These are phyloP conservation scores for Odontarrhena argentea DNA, from an alignment of 345 rosid genomes.

Conservation along the genomic window DNA sequence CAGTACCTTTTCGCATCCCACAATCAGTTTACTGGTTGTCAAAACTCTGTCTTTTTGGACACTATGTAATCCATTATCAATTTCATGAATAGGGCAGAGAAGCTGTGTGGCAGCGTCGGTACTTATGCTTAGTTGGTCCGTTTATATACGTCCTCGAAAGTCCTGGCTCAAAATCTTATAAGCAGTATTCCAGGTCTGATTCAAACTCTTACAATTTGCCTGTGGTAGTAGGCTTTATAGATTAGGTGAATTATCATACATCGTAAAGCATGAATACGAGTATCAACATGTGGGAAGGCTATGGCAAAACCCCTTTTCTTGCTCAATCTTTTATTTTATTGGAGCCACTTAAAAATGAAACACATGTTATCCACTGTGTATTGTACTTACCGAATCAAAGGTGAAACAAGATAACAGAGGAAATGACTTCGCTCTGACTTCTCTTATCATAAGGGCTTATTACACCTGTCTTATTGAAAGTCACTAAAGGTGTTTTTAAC, in stretches of 20 bases:
- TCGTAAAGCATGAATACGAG: conserved; percentile 19
- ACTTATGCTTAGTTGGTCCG: conserved; percentile 89
- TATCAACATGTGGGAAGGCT: conserved; percentile 6
- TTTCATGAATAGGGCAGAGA: conserved; percentile 80
- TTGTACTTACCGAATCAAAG: conserved; percentile 9
- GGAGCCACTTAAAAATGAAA: conserved; percentile 12
- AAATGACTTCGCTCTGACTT: conserved; percentile 8
- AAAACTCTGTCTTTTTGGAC: conserved; percentile 19
- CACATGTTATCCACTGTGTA: background rate
- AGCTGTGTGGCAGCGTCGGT: conserved; percentile 89
- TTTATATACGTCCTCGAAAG: conserved; percentile 76
- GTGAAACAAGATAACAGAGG: conserved; percentile 12
- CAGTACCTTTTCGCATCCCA: conserved; percentile 32
- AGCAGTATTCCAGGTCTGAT: conserved; percentile 77
- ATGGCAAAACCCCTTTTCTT: conserved; percentile 18
- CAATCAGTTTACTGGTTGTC: conserved; percentile 21
- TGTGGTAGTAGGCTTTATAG: conserved; percentile 28
- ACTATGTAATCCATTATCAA: conserved; percentile 19
- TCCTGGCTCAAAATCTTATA: conserved; percentile 77
- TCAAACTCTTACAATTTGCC: conserved; percentile 34
- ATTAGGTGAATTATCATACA: conserved; percentile 4
- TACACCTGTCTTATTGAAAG: conserved; percentile 11
- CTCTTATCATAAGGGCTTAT: conserved; percentile 9
- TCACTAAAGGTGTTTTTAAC: conserved; percentile 12
- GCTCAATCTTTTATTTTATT: conserved; percentile 25